Conservation (phyloP, 2,329 filamentous ascomycete genomes). For the Fusarium paranaense region DNA sequence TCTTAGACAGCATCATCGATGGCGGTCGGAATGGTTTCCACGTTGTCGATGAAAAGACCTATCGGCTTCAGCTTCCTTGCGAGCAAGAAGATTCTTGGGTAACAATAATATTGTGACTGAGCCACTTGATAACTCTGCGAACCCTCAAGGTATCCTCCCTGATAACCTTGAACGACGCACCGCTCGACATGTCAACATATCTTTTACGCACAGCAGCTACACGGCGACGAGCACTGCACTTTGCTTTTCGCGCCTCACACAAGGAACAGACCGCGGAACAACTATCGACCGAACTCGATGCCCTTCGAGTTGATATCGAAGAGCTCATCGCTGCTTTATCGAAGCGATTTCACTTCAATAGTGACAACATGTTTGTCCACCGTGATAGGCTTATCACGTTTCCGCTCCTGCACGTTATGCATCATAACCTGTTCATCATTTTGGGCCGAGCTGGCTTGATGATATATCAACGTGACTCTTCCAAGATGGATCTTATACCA, state of each 20-base stretch:
- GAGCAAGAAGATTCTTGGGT: conserved; percentile 6
- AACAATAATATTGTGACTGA: background rate
- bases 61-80: conserved; percentile 11
- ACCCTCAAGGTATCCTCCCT: background rate
- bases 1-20: conserved; percentile 8
- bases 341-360: background rate
- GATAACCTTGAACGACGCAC: background rate
- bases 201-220: conserved; percentile 8
- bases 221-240: conserved; percentile 6
- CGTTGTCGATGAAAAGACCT: conserved; percentile 11
- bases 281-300: background rate
- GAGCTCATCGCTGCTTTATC: background rate
- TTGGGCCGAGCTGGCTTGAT: background rate
- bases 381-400: background rate
- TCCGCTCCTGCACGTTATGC: background rate
- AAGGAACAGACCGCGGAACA: background rate
- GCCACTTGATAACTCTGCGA: background rate
- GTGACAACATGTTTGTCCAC: background rate
- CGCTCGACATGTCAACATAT: conserved; percentile 15
- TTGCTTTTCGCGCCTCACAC: background rate
- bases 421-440: background rate
- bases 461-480: background rate
- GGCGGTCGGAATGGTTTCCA: conserved; percentile 17
- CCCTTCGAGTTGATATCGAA: background rate
- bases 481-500: background rate